Evolutionary conservation across 2,329 filamentous ascomycete species (phyloP), one percentile per base, ranked within the genome.

Genomic region (Hypomyces perniciosus): DNA sequence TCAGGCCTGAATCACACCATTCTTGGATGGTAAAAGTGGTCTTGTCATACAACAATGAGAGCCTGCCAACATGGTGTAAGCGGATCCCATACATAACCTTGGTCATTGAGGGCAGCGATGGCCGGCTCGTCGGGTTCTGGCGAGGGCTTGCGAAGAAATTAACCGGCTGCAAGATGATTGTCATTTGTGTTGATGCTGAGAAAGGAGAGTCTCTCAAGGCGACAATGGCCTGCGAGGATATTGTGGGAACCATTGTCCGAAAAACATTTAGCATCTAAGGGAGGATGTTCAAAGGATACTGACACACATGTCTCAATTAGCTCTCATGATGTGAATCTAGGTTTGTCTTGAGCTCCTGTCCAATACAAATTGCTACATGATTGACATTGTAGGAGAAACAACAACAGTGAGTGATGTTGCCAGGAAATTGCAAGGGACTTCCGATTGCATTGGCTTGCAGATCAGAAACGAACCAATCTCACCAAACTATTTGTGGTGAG

Each of bases 211-310:
- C 85, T 51, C 69, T 75, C 3, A 78, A 93, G 33, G 76, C 76
- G 27, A 88, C 83, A 54, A 81, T 91, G 44, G 87, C 88, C 65
- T 97, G 91, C 57, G 92, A 96, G 68, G 85, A 90, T 40, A 86
- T 97, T 59, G 88, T 84, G 3, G 82, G 82, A 2, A 84, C 81
- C 0, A 64, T 72, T 31, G 63, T 77, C 37, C 58, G 63, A 13
- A 55, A 56, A 44, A 53, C 54, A 27, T 35, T 64, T 45, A 8
- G 29, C 26, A 13, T 53, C 27, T 51, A 35, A 33, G 7, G 35
- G 28, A n/a, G 28, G 10, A n/a, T 13, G 10, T 38, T 12, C 33
- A 12, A 8, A 35, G 8, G 10, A 8, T 2, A 8, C 30, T 35
- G 8, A 1, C 40, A 6, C 10, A 2, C 9, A 4, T 20, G 5